Conservation (phyloP, 2,329 filamentous ascomycete species). For the Aureobasidium musti region DNA sequence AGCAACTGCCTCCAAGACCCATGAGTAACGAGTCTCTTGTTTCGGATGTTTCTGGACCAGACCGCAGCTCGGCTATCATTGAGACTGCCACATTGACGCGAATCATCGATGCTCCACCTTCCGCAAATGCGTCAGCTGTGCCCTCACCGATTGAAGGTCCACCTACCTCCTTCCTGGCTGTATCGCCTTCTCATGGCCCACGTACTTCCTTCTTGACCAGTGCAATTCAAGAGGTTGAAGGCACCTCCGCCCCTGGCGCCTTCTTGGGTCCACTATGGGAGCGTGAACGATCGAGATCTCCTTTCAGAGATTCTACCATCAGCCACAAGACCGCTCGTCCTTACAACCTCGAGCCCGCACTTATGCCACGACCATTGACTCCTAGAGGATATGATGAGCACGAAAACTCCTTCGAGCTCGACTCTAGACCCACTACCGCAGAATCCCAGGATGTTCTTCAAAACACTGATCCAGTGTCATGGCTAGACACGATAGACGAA, state of each 20-base stretch:
- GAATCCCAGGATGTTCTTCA: constrained; percentile 22
- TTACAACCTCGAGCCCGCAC: constrained; percentile 38
- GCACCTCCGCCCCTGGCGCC: constrained; percentile 24
- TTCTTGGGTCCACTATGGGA: constrained; percentile 33
- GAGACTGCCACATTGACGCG: constrained; percentile 58
- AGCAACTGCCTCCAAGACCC: constrained; percentile 72
- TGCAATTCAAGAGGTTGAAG: constrained; percentile 47
- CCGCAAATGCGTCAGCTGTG: constrained; percentile 27
- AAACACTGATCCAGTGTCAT: constrained; percentile 36
- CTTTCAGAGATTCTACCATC: constrained; percentile 24
- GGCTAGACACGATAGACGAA: constrained; percentile 67
- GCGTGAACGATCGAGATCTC: constrained; percentile 32
- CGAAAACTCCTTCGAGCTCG: constrained; percentile 16
- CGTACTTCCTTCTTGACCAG: constrained; percentile 47
- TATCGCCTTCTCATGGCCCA: constrained; percentile 28
- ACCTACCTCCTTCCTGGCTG: constrained; percentile 16
- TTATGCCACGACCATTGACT: constrained; percentile 71
- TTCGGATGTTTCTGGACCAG: constrained; percentile 10
- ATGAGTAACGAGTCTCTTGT: constrained; percentile 57
- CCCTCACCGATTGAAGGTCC: constrained; percentile 13
- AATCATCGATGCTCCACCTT: constrained; percentile 49
- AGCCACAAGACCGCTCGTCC: constrained; percentile 24
- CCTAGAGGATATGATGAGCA: constrained; percentile 55
- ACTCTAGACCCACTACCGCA: constrained; percentile 10
- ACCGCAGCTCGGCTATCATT: constrained; percentile 46